Evolutionary conservation across 345 rosid species (phyloP).

Genomic region (Euphorbia pulcherrima): DNA sequence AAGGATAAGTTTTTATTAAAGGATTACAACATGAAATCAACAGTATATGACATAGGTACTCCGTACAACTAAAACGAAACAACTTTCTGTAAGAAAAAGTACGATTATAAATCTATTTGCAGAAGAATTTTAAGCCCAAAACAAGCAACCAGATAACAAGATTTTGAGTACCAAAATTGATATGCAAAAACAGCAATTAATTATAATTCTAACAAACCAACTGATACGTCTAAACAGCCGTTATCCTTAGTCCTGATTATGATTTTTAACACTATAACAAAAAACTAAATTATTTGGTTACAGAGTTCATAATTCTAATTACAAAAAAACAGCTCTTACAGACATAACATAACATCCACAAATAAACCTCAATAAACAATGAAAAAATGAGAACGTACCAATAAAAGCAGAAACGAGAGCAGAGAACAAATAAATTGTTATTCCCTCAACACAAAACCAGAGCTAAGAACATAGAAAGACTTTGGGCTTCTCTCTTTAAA

Average conservation of each 20-base stretch:
- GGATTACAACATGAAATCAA: not conserved
- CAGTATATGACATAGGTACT: not conserved
- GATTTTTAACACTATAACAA: not conserved
- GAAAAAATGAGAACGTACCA: not conserved
- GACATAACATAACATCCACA: not conserved
- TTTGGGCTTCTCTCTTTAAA: conserved; percentile 19
- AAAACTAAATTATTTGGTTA: not conserved
- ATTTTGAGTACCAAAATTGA: conserved; percentile 1
- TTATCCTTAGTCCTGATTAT: not conserved
- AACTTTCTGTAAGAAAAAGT: not conserved
- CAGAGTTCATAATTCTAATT: not conserved
- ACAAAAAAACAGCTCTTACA: not conserved
- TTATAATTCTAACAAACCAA: conserved; percentile 33
- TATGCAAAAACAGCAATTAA: conserved; percentile 30
- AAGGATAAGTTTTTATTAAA: not conserved
- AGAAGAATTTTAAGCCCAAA: conserved; percentile 13
- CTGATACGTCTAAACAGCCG: conserved; percentile 15
- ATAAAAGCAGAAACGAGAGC: not conserved
- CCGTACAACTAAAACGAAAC: not conserved
- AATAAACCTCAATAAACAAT: not conserved
- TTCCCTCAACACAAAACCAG: not conserved
- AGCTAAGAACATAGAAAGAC: conserved; percentile 14
- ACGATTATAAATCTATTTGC: conserved; percentile 7
- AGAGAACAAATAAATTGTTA: not conserved
- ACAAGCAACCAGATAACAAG: conserved; percentile 14